Evolutionary conservation across 768 basidiomycete species (phyloP).

Genomic region (Gymnopilus dilepis): DNA sequence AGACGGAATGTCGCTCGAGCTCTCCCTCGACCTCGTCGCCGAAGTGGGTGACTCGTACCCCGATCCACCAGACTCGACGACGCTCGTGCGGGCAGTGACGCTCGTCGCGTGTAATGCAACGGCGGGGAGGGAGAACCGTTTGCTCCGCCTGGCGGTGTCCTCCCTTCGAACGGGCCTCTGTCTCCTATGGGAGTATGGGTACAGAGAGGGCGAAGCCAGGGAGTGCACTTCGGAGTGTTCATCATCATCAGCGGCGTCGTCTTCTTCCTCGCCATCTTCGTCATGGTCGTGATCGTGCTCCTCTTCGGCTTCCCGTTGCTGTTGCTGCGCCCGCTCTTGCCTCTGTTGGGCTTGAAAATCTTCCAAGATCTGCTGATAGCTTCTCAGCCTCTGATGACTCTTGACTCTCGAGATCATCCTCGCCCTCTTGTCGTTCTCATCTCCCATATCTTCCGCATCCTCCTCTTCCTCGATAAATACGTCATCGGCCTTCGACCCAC

Average conservation of each 20-base stretch:
- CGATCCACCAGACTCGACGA: not conserved
- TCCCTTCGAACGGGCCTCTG: slow-evolving; percentile 41
- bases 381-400: slow-evolving; percentile 56
- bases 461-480: not conserved
- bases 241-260: no score
- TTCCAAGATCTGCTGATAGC: slow-evolving; percentile 70
- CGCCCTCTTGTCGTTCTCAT: not conserved
- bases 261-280: slow-evolving; percentile 6
- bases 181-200: not conserved
- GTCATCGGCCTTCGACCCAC: not conserved
- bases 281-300: not conserved
- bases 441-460: not conserved
- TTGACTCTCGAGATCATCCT: slow-evolving; percentile 35
- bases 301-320: not conserved
- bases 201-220: slow-evolving; percentile 31
- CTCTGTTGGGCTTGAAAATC: slow-evolving; percentile 55
- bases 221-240: slow-evolving; percentile 28
- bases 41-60: not conserved
- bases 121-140: slow-evolving; percentile 80
- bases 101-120: slow-evolving; percentile 75
- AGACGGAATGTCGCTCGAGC: slow-evolving; percentile 12
- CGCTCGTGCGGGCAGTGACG: slow-evolving; percentile 61
- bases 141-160: slow-evolving; percentile 64
- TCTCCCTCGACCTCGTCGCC: slow-evolving; percentile 18
- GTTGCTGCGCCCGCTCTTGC: slow-evolving; percentile 26